phyloP scores from a whole-genome alignment of 2,329 filamentous ascomycete species.

The Neofusicoccum sp. region DNA sequence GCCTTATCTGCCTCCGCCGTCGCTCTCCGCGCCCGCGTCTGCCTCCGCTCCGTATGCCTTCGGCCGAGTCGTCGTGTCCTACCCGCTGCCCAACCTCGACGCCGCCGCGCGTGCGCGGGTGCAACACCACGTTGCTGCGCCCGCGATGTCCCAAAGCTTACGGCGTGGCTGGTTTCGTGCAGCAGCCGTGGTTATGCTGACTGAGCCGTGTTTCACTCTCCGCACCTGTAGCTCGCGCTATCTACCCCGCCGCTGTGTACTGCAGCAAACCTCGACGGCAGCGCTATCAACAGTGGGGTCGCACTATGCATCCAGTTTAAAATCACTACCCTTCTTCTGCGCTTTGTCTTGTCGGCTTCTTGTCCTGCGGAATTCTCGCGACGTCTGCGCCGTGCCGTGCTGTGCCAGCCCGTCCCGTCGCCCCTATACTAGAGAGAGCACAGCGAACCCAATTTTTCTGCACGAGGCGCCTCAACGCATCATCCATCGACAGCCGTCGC shows the following conservation, averaged over 20 bases:
- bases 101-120: not conserved
- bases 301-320: not conserved
- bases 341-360: not conserved
- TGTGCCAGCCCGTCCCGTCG: not conserved
- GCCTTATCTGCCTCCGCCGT: slow-evolving; percentile 1
- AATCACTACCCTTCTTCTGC: not conserved
- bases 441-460: not conserved
- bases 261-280: not conserved
- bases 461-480: not conserved
- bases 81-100: too few relatives aligned
- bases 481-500: not conserved
- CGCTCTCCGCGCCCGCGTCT: not conserved
- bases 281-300: slow-evolving; percentile 15
- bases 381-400: not conserved
- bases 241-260: not conserved
- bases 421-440: not conserved
- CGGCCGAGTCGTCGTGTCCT: too few relatives aligned
- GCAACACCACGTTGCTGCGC: not conserved
- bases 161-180: too few relatives aligned
- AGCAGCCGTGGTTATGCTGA: not conserved
- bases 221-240: not conserved
- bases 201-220: not conserved
- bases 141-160: too few relatives aligned
- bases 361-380: not conserved
- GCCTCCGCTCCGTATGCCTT: too few relatives aligned